Evolutionary conservation across 2,329 filamentous ascomycete species (phyloP).

Genomic region (Colletotrichum magnum): DNA sequence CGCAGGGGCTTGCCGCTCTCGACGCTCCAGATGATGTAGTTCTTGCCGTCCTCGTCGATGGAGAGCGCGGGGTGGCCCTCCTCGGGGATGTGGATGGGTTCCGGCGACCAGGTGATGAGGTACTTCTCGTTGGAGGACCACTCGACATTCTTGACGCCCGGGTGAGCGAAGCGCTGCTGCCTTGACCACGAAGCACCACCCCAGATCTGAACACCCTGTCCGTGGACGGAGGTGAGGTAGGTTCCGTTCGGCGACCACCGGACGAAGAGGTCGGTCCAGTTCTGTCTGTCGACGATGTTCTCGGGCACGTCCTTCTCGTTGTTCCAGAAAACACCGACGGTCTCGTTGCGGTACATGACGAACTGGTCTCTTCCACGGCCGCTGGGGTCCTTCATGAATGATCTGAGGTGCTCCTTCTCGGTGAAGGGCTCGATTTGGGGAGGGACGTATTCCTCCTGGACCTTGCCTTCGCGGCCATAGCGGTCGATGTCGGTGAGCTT

Average conservation of each 20-base stretch:
- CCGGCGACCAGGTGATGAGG: constrained; percentile 95
- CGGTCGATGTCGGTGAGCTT: constrained; percentile 98
- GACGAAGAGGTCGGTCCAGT: constrained; percentile 98
- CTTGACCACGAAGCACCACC: constrained; percentile 90
- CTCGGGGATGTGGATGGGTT: constrained; percentile 92
- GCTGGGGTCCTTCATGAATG: constrained; percentile 87
- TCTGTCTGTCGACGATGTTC: constrained; percentile 88
- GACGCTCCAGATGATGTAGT: constrained; percentile 99
- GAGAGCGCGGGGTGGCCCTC: constrained; percentile 86
- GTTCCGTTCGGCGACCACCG: constrained; percentile 98
- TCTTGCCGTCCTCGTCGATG: constrained; percentile 96
- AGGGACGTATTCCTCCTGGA: constrained; percentile 90
- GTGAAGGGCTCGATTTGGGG: constrained; percentile 88
- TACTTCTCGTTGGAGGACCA: constrained; percentile 96
- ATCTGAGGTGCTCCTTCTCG: constrained; percentile 94
- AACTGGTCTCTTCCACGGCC: constrained; percentile 93
- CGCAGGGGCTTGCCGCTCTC: constrained; percentile 90
- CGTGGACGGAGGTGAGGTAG: constrained; percentile 93
- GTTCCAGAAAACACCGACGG: constrained; percentile 97
- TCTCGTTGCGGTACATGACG: constrained; percentile 92
- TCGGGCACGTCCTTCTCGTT: constrained; percentile 94
- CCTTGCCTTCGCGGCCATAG: constrained; percentile 91
- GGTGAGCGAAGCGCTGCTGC: constrained; percentile 94
- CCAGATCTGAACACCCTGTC: constrained; percentile 97
- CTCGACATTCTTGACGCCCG: constrained; percentile 94